These are phyloP conservation scores for Juglanconis oblonga DNA, from an alignment of 2,329 filamentous ascomycete species.

Conservation along the genomic window DNA sequence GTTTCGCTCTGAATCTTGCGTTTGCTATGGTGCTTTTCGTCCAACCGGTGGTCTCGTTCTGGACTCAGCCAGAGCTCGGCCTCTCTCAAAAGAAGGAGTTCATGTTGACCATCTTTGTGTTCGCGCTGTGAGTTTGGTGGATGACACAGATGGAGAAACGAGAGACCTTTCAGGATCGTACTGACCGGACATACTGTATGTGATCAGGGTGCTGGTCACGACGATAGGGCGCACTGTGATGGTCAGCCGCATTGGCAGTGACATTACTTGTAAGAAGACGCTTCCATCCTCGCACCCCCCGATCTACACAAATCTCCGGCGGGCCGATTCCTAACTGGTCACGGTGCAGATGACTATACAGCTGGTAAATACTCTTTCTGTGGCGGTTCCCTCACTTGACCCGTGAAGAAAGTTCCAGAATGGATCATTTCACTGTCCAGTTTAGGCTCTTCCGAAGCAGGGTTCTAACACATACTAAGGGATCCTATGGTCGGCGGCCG, in stretches of 20 bases:
- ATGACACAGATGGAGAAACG: not conserved
- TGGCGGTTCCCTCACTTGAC: no score
- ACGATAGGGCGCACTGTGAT: not conserved
- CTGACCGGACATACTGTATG: not conserved
- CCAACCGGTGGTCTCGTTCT: not conserved
- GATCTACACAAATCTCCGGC: not conserved
- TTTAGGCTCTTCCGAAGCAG: no score
- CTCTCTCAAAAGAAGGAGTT: not conserved
- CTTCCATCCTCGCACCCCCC: no score
- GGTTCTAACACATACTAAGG: not conserved
- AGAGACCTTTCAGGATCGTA: not conserved
- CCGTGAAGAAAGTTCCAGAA: not conserved
- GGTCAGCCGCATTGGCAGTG: not conserved
- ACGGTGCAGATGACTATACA: not conserved
- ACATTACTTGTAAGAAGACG: constrained; percentile 11
- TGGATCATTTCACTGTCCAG: no score
- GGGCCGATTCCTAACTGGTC: not conserved
- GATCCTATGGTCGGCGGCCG: constrained; percentile 4
- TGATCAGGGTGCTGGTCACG: not conserved
- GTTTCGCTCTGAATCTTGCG: constrained; percentile 6
- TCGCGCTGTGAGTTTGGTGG: not conserved
- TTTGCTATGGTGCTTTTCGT: not conserved
- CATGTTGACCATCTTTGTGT: not conserved
- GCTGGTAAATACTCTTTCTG: not conserved
- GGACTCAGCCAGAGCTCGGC: not conserved